Evolutionary conservation across 2,329 filamentous ascomycete species (phyloP).

Genomic region (Colletotrichum sp.): DNA sequence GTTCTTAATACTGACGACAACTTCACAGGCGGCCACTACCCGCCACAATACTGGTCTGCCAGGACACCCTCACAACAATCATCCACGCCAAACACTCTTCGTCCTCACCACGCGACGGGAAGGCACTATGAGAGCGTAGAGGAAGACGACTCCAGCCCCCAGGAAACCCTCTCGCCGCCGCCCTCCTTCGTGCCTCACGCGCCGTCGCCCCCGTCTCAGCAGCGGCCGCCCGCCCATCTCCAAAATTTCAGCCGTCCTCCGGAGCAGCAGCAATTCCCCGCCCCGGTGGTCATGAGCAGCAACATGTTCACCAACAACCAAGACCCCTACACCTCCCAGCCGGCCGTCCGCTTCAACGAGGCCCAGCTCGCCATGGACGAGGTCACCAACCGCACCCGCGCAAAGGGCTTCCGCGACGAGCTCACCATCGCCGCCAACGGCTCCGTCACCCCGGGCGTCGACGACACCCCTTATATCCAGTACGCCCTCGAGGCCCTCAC

Average conservation of each 20-base stretch:
- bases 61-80: slow-evolving; percentile 26
- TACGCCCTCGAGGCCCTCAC: slow-evolving; percentile 91
- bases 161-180: slow-evolving; percentile 36
- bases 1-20: slow-evolving; percentile 19
- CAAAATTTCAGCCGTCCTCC: background rate
- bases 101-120: slow-evolving; percentile 15
- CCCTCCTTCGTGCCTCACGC: slow-evolving; percentile 38
- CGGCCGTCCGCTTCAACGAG: slow-evolving; percentile 42
- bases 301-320: slow-evolving; percentile 11
- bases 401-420: slow-evolving; percentile 53
- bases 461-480: slow-evolving; percentile 86
- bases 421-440: slow-evolving; percentile 51
- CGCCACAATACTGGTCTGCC: slow-evolving; percentile 23
- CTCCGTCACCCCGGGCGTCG: slow-evolving; percentile 75
- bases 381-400: slow-evolving; percentile 21
- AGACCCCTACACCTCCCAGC: slow-evolving; percentile 43
- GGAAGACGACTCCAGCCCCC: slow-evolving; percentile 25
- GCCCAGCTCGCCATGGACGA: slow-evolving; percentile 34
- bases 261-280: background rate
- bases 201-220: slow-evolving; percentile 43
- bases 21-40: slow-evolving; percentile 21
- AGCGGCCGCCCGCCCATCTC: background rate
- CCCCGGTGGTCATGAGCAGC: slow-evolving; percentile 4
- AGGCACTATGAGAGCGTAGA: slow-evolving; percentile 22
- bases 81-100: slow-evolving; percentile 21